Evolutionary conservation across 306 rosid species (phyloP), one percentile per base, ranked within the genome.

Genomic region (Gastrolobium bilobum): DNA sequence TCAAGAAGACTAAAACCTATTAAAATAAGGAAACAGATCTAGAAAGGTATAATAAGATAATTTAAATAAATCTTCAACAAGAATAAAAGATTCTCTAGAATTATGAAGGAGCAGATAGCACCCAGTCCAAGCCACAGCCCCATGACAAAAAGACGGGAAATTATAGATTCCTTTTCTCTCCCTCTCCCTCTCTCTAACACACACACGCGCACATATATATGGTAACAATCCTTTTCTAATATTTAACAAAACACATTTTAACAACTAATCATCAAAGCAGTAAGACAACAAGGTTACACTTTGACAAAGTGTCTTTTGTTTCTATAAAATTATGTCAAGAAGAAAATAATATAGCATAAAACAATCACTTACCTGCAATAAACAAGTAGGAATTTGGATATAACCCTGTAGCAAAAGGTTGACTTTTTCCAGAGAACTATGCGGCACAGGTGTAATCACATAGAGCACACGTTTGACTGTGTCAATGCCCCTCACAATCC

Each of bases 401-500:
- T 68, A 88, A 35, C 99, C 97, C 88, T 88, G 97, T 73, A 92
- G 84, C 72, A 95, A 79, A 54, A 92, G 88, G 84, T 92, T 84
- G 39, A 92, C 98, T 64, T 86, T 92, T 78, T 87, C 95, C 82
- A 95, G 85, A 79, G 92, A 79, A 87, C 73, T 87, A 54, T 71
- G 91, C 30, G 89, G 92, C 62, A 92, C 93, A n/a, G 99, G 98
- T 63, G 99, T 90, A 68, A 95, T 88, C 81, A 92, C 89, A 82
- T 86, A 90, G 57, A 95, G 85, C 77, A 91, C 52, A 62, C 96
- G 93, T 88, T 90, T 92, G 48, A 53, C 26, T 5, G 90, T 84
- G 85, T 95, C 99, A 30, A 95, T 82, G 79, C 91, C 93, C 87
- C 98, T 91, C 86, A 95, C 95, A 77, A 95, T 92, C 68, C 99